A percentile compares a stretch with the other conserved stretches of the same genome.
Conservation (phyloP, 2,329 filamentous ascomycete genomes). For the Cladophialophora psammophila region DNA sequence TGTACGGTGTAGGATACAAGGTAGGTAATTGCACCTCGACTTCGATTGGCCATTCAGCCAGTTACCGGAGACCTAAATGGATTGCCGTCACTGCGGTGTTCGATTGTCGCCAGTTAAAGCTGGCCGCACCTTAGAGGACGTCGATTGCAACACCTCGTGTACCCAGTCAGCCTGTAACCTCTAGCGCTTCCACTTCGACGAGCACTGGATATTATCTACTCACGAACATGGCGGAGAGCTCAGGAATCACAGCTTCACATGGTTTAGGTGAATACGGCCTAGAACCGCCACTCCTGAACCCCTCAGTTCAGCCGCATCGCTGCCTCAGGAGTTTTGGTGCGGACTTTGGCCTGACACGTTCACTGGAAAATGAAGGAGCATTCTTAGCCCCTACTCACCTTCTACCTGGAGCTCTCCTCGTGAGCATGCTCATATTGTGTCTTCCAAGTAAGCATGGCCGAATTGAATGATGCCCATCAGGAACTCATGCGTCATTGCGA, state of each 20-base stretch:
- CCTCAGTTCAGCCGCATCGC: background rate
- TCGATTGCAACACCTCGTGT: background rate
- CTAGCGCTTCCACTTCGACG: background rate
- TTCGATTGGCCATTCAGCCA: too few relatives aligned
- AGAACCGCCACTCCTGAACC: background rate
- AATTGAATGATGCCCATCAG: background rate
- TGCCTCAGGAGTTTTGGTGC: background rate
- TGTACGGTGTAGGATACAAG: too few relatives aligned
- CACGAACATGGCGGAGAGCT: background rate
- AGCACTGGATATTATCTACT: background rate
- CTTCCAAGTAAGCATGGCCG: background rate
- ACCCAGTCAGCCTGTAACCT: background rate
- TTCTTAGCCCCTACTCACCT: background rate
- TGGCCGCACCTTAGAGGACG: background rate
- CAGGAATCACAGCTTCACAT: background rate
- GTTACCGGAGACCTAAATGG: too few relatives aligned
- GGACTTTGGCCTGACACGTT: background rate
- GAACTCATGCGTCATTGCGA: background rate
- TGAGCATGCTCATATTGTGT: background rate
- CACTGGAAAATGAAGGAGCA: background rate
- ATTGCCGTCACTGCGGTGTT: too few relatives aligned
- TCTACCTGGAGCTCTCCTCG: background rate
- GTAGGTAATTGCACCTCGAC: too few relatives aligned
- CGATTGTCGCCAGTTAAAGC: too few relatives aligned
- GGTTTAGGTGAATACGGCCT: background rate